A percentile compares a stretch with the other conserved stretches of the same genome.
Conservation (phyloP, 2,329 filamentous ascomycete genomes). For the Hymenotorrendiella dingleyae region DNA sequence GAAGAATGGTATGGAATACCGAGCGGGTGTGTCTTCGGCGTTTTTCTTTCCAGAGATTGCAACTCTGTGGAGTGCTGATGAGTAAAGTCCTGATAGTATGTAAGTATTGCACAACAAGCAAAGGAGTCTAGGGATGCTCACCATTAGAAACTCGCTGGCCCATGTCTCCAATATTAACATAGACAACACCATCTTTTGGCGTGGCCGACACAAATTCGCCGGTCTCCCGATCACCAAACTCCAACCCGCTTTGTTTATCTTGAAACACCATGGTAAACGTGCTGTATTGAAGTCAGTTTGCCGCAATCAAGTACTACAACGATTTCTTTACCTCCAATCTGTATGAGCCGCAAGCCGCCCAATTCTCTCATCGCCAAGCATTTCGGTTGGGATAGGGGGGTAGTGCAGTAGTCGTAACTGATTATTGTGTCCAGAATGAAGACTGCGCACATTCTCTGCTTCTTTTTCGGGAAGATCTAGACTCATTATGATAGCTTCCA, state of each 20-base stretch:
- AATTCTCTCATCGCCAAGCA: not conserved
- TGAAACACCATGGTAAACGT: conserved; percentile 2
- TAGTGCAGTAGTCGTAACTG: conserved; percentile 1
- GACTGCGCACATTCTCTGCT: not conserved
- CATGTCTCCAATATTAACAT: conserved; percentile 4
- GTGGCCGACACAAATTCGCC: not conserved
- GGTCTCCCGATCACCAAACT: conserved; percentile 1
- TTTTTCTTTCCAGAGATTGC: not conserved
- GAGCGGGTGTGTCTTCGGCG: not conserved
- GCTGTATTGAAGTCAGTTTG: not conserved
- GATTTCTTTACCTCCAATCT: conserved; percentile 5
- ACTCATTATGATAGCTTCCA: conserved; percentile 2
- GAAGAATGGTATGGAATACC: conserved; percentile 2
- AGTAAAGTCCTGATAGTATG: not conserved
- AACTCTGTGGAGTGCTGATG: not conserved
- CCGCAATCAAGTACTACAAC: too few species aligned
- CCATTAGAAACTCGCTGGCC: conserved; percentile 1
- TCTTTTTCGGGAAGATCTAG: conserved; percentile 1
- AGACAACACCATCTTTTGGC: conserved; percentile 1
- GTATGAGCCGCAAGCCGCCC: not conserved
- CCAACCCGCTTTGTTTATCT: not conserved
- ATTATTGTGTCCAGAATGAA: conserved; percentile 1
- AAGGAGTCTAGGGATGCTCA: not conserved
- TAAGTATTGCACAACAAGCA: not conserved
- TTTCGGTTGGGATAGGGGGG: not conserved